These are phyloP conservation scores for Monosporascus sp. DNA, from an alignment of 2,329 filamentous ascomycete species.

Conservation along the genomic window DNA sequence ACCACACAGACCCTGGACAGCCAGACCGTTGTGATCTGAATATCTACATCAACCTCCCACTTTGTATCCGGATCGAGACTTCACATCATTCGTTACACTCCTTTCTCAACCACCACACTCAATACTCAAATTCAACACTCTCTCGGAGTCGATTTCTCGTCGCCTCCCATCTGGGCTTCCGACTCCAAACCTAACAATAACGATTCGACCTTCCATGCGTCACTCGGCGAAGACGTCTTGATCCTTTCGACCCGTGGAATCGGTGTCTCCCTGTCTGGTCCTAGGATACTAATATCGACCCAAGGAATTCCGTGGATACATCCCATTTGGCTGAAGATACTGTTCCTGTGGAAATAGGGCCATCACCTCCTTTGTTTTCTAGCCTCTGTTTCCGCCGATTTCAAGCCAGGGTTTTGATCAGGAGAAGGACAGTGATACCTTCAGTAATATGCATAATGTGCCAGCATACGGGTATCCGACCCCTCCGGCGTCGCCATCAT, in stretches of 20 bases:
- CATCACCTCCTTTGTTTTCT: conserved; percentile 27
- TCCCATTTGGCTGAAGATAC: conserved; percentile 23
- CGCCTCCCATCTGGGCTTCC: conserved; percentile 4
- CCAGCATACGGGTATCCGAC: conserved; percentile 52
- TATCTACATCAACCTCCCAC: conserved; percentile 28
- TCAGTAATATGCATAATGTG: conserved; percentile 55
- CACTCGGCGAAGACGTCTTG: conserved; percentile 17
- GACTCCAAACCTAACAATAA: conserved; percentile 5
- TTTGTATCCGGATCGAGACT: conserved; percentile 18
- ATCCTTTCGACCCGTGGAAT: conserved; percentile 44
- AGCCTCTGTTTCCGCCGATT: conserved; percentile 17
- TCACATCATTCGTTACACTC: conserved; percentile 18
- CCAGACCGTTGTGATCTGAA: conserved; percentile 19
- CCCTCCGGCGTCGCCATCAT: conserved; percentile 51
- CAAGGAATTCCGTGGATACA: conserved; percentile 19
- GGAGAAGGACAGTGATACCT: conserved; percentile 23
- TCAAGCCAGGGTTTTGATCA: conserved; percentile 17
- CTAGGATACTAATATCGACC: conserved; percentile 13
- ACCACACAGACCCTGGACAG: conserved; percentile 21
- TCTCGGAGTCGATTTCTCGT: conserved; percentile 5
- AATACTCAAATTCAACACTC: conserved; percentile 7
- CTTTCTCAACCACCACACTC: conserved; percentile 10
- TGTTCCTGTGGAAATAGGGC: conserved; percentile 24
- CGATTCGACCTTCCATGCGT: conserved; percentile 11
- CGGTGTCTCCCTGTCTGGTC: conserved; percentile 35